Conservation (phyloP, 2,329 filamentous ascomycete species). For the Pseudonectria foliicola region DNA sequence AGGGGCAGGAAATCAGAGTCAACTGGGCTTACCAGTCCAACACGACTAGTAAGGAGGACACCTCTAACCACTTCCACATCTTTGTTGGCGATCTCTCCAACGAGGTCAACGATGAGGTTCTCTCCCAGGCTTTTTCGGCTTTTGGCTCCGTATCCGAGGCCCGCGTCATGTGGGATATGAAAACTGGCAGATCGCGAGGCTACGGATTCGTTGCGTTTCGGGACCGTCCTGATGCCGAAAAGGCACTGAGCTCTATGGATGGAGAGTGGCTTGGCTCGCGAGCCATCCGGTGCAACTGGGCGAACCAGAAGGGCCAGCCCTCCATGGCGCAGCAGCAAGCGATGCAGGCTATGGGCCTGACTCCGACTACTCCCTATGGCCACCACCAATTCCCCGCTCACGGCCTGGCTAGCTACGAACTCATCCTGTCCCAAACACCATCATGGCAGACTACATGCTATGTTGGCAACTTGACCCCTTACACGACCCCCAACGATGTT, state of each 20-base stretch:
- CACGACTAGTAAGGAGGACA: conserved; percentile 90
- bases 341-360: conserved; percentile 97
- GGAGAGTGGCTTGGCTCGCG: conserved; percentile 98
- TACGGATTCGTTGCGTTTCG: conserved; percentile 98
- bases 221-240: conserved; percentile 87
- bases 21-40: conserved; percentile 99
- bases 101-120: conserved; percentile 94
- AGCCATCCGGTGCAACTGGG: conserved; percentile 99
- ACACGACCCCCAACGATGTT: conserved; percentile 92
- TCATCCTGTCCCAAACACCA: conserved; percentile 90
- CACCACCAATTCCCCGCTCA: conserved; percentile 98
- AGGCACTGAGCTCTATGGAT: conserved; percentile 95
- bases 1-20: conserved; percentile 82
- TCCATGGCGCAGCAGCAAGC: conserved; percentile 97
- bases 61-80: conserved; percentile 96
- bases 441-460: conserved; percentile 99
- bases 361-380: conserved; percentile 89
- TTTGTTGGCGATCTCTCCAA: conserved; percentile 97
- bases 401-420: conserved; percentile 94
- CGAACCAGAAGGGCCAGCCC: conserved; percentile 99
- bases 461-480: conserved; percentile 94
- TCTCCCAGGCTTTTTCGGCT: conserved; percentile 88
- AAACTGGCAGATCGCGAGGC: conserved; percentile 92
- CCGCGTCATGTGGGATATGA: conserved; percentile 99
- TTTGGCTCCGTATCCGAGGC: conserved; percentile 96